Percentiles rank a stretch among this genome's conserved stretches.
phyloP scores from a whole-genome alignment of 305 asterid species.

The Solanum hybrid region DNA sequence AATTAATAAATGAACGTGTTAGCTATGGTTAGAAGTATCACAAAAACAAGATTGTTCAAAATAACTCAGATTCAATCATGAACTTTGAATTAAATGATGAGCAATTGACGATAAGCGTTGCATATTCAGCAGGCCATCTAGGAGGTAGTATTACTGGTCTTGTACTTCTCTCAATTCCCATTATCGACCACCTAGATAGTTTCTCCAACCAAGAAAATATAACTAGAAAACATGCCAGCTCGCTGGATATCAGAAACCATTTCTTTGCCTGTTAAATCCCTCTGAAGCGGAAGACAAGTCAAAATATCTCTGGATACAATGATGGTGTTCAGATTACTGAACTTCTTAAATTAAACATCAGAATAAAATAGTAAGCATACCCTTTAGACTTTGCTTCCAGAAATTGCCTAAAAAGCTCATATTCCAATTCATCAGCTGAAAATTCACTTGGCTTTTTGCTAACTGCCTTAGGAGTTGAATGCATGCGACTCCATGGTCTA shows the following conservation, averaged over 20 bases:
- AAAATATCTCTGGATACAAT: neutral
- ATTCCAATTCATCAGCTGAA: constrained; percentile 43
- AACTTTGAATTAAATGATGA: neutral
- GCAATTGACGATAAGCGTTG: neutral
- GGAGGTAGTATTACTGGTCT: neutral
- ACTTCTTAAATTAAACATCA: neutral
- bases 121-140: neutral
- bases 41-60: neutral
- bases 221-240: neutral
- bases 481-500: constrained; percentile 54
- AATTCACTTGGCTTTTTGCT: constrained; percentile 32
- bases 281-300: neutral
- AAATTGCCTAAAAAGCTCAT: constrained; percentile 34
- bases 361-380: neutral
- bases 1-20: neutral
- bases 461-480: constrained; percentile 21
- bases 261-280: neutral
- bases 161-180: neutral
- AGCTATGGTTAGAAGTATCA: neutral
- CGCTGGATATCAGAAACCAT: neutral
- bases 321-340: neutral
- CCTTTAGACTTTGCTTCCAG: constrained; percentile 17
- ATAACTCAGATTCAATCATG: neutral
- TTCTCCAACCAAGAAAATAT: neutral
- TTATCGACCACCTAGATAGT: neutral